Evolutionary conservation across 495 filamentous ascomycete genomes (phyloP).

Genomic region (Lepraria neglecta): DNA sequence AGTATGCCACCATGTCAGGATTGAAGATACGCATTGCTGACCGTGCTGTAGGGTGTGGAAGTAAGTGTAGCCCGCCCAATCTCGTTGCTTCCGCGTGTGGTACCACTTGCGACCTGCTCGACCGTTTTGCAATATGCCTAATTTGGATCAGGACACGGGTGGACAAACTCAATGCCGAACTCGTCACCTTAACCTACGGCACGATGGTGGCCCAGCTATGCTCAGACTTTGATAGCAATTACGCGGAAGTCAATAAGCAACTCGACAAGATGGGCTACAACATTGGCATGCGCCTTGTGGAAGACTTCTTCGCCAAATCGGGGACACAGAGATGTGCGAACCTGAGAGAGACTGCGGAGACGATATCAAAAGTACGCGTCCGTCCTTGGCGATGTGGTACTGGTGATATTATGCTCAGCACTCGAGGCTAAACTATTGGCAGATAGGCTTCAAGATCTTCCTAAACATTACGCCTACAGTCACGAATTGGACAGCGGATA

Average conservation of each 20-base stretch:
- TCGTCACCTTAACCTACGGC: conserved; percentile 95
- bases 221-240: conserved; percentile 90
- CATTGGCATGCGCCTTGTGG: conserved; percentile 91
- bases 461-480: conserved; percentile 94
- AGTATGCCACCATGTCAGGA: conserved; percentile 54
- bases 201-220: conserved; percentile 95
- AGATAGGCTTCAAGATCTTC: conserved; percentile 99
- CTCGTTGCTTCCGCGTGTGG: not conserved
- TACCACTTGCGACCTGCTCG: no score
- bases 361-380: conserved; percentile 75
- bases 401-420: not conserved
- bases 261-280: conserved; percentile 99
- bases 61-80: conserved; percentile 52
- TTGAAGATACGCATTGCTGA: conserved; percentile 28
- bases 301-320: conserved; percentile 95
- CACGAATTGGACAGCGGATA: conserved; percentile 92
- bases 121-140: not conserved
- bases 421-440: not conserved
- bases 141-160: conserved; percentile 47
- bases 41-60: conserved; percentile 78
- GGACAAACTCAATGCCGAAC: conserved; percentile 79
- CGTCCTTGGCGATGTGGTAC: not conserved
- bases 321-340: conserved; percentile 83
- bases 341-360: conserved; percentile 92
- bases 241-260: conserved; percentile 89